These are phyloP conservation scores for Pterocarpus santalinus DNA, from an alignment of 306 rosid species.

Conservation along the genomic window DNA sequence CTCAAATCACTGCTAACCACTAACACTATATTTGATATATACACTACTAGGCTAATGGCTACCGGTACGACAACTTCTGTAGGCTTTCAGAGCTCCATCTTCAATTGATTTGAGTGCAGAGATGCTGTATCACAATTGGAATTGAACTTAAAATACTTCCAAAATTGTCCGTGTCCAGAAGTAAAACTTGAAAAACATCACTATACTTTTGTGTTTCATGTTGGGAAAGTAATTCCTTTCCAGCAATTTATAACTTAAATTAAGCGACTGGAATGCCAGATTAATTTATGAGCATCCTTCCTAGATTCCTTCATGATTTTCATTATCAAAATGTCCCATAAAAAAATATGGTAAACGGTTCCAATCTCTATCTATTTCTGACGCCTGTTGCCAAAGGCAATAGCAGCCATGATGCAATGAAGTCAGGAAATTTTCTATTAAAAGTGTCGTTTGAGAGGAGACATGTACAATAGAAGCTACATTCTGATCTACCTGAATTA, in stretches of 20 bases:
- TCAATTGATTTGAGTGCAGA: conserved; percentile 82
- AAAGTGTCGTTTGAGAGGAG: conserved; percentile 24
- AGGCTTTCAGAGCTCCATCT: conserved; percentile 84
- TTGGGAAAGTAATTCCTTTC: conserved; percentile 8
- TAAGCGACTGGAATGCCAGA: conserved; percentile 9
- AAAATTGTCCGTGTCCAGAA: background rate
- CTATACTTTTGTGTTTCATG: background rate
- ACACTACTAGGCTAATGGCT: conserved; percentile 75
- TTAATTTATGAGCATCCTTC: conserved; percentile 32
- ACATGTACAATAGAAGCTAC: conserved; percentile 20
- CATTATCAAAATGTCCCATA: conserved; percentile 14
- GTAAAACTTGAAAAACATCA: background rate
- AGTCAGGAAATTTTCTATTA: background rate
- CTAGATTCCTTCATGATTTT: conserved; percentile 27
- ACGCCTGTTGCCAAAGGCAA: conserved; percentile 32
- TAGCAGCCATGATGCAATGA: conserved; percentile 11
- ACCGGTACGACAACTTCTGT: conserved; percentile 51
- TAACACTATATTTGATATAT: conserved; percentile 71
- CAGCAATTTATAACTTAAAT: background rate
- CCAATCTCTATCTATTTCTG: background rate
- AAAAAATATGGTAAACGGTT: conserved; percentile 27
- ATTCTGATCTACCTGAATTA: conserved; percentile 75
- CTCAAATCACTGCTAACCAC: conserved; percentile 69
- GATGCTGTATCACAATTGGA: conserved; percentile 65
- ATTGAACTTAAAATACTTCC: conserved; percentile 23